Evolutionary conservation across 805 yeast genomes (phyloP).

Genomic region (Metschnikowia sp.): DNA sequence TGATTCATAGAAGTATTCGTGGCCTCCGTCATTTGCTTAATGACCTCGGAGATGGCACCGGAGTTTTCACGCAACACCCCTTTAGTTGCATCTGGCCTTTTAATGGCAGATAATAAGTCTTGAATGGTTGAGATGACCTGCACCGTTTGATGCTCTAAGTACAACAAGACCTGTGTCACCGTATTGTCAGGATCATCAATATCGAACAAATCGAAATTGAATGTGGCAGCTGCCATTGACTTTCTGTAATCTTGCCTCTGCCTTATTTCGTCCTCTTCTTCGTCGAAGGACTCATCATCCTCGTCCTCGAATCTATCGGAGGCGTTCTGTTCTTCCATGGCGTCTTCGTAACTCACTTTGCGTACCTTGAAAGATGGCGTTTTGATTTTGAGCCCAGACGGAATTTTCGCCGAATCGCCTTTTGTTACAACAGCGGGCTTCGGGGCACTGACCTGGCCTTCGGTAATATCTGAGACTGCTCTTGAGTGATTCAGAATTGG

Average conservation of each 20-base stretch:
- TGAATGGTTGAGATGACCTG: constrained; percentile 89
- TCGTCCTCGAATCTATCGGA: constrained; percentile 12
- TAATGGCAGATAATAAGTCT: constrained; percentile 70
- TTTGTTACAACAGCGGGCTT: background rate
- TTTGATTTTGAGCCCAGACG: constrained; percentile 4
- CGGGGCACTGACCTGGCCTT: background rate
- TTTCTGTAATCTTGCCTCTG: constrained; percentile 45
- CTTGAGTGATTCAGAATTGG: no score
- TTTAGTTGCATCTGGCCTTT: constrained; percentile 70
- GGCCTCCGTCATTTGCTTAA: constrained; percentile 84
- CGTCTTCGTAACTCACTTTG: constrained; percentile 14
- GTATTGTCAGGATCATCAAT: constrained; percentile 87
- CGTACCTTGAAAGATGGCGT: constrained; percentile 15
- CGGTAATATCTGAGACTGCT: no score
- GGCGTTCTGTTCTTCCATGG: constrained; percentile 4
- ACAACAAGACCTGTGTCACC: constrained; percentile 73
- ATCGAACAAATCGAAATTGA: constrained; percentile 73
- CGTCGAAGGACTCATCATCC: constrained; percentile 23
- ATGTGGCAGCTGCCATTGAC: constrained; percentile 51
- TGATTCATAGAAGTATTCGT: constrained; percentile 85
- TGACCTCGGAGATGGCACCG: constrained; percentile 71
- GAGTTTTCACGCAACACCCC: constrained; percentile 73
- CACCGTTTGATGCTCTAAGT: constrained; percentile 90
- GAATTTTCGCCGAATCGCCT: background rate
- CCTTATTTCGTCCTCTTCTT: constrained; percentile 33